Conservation (phyloP, 768 basidiomycete species). For the Suillus paluster region DNA sequence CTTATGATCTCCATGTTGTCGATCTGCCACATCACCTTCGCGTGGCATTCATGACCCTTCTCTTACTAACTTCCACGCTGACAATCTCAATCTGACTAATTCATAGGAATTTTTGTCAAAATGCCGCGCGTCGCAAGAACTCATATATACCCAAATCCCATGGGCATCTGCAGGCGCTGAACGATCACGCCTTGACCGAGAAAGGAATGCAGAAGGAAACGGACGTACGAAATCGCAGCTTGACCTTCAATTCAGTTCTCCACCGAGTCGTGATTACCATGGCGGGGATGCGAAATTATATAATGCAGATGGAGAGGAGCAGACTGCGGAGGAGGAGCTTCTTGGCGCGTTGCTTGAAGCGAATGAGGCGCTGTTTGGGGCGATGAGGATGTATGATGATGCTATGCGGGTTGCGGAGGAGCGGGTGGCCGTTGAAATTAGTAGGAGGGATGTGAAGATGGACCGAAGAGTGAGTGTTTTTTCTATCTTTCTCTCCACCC, state of each 20-base stretch:
- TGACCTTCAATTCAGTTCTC: background rate
- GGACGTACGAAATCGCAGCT: constrained; percentile 21
- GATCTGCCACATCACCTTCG: background rate
- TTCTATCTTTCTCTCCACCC: background rate
- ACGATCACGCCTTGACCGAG: constrained; percentile 53
- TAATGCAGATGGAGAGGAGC: constrained; percentile 40
- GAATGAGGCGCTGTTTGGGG: constrained; percentile 71
- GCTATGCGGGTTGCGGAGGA: constrained; percentile 67
- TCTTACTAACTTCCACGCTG: background rate
- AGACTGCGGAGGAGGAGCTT: constrained; percentile 76
- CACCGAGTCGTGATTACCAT: constrained; percentile 13
- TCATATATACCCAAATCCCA: constrained; percentile 85
- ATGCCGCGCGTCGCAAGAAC: constrained; percentile 81
- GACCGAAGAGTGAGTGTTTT: constrained; percentile 60
- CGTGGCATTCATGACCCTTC: background rate
- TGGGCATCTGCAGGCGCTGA: constrained; percentile 89
- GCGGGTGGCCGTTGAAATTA: constrained; percentile 63
- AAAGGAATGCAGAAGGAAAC: constrained; percentile 24
- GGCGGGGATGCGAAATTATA: constrained; percentile 24
- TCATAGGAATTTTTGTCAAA: constrained; percentile 81
- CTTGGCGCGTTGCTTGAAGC: constrained; percentile 74
- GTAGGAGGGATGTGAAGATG: constrained; percentile 68
- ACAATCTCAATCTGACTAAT: background rate
- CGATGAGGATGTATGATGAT: constrained; percentile 78
- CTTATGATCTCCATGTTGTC: background rate